Evolutionary conservation across 139 green algal genomes (phyloP).

Genomic region (Ostreobium quekettii): DNA sequence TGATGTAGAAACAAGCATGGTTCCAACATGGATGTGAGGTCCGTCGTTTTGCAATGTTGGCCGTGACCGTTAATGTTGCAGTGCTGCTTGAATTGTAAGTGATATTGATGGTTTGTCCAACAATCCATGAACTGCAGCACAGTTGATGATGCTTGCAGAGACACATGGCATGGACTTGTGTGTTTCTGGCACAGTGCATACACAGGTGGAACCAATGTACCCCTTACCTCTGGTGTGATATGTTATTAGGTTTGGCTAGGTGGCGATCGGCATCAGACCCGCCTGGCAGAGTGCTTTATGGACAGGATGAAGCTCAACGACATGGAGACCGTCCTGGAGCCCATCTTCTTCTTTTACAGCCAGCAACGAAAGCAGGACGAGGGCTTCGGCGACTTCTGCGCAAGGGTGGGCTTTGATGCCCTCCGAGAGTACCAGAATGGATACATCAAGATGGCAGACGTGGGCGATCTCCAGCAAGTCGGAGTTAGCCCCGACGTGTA

Average conservation of each 20-base stretch:
- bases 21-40: no score
- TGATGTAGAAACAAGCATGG: no score
- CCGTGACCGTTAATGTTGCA: no score
- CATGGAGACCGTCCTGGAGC: conserved; percentile 87
- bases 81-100: no score
- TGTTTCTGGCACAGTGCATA: no score
- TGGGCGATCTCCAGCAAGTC: conserved; percentile 24
- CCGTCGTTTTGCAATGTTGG: no score
- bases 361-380: conserved; percentile 45
- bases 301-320: conserved; percentile 64
- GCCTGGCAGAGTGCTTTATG: conserved; percentile 68
- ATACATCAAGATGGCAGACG: conserved; percentile 31
- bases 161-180: no score
- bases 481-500: conserved; percentile 40
- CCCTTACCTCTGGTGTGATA: neutral
- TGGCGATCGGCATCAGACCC: conserved; percentile 70
- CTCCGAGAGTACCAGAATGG: conserved; percentile 37
- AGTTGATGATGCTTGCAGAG: no score
- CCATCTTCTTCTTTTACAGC: conserved; percentile 74
- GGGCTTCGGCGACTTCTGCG: conserved; percentile 82
- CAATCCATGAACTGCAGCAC: no score
- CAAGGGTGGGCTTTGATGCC: conserved; percentile 46
- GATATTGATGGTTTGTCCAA: no score
- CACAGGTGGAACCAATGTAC: no score
- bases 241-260: conserved; percentile 73